phyloP scores from a whole-genome alignment of 495 filamentous ascomycete species.

The Apiosordaria backusii region DNA sequence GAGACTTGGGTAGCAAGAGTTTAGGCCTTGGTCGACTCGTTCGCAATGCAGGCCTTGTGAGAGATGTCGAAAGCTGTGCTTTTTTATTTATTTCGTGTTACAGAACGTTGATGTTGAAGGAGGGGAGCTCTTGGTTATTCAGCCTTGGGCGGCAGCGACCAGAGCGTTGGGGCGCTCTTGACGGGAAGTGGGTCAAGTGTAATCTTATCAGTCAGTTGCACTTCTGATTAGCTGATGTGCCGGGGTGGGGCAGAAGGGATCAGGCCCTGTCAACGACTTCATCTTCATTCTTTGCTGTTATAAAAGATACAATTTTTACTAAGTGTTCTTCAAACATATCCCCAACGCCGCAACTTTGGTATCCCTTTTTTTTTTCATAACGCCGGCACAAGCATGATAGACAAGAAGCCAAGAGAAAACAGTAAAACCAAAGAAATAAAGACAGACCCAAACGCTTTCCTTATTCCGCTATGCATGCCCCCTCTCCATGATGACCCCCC shows the following conservation, averaged over 20 bases:
- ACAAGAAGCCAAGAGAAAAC: neutral
- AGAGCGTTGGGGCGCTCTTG: neutral
- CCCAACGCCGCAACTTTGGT: neutral
- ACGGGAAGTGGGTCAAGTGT: neutral
- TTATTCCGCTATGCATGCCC: neutral
- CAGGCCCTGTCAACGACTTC: neutral
- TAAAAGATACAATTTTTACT: neutral
- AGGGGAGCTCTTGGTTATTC: neutral
- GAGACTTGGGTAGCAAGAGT: neutral
- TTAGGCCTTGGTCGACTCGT: neutral
- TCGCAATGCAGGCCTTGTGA: neutral
- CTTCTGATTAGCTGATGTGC: no score
- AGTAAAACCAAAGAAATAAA: neutral
- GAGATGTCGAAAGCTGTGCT: neutral
- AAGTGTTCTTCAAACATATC: neutral
- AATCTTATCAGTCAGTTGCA: neutral
- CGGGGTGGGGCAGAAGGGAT: neutral
- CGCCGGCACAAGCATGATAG: neutral
- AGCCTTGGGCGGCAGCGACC: neutral
- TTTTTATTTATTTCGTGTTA: neutral
- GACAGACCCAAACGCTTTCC: neutral
- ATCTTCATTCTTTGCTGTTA: neutral
- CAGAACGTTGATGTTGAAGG: neutral
- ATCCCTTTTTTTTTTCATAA: neutral
- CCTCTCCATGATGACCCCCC: neutral